phyloP scores from a whole-genome alignment of 306 rosid species.

The Heteromeles arbutifolia region DNA sequence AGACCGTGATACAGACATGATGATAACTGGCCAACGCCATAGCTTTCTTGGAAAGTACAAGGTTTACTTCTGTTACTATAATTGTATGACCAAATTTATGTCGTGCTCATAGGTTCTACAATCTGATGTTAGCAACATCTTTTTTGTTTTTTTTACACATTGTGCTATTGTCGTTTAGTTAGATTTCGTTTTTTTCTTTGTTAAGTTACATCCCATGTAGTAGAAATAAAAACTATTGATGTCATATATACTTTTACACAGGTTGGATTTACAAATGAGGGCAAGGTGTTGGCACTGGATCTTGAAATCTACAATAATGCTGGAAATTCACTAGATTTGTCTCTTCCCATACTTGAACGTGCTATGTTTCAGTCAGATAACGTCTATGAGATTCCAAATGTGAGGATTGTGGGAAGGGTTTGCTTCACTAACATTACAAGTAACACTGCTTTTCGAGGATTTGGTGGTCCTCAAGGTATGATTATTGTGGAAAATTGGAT shows the following conservation, averaged over 20 bases:
- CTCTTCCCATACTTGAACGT: conserved; percentile 85
- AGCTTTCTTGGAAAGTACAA: conserved; percentile 94
- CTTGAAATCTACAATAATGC: conserved; percentile 82
- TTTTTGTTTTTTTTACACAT: not conserved
- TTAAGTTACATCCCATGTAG: conserved; percentile 5
- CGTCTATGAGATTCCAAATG: conserved; percentile 91
- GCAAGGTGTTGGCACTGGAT: conserved; percentile 81
- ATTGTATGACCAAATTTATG: not conserved
- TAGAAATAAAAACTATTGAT: conserved; percentile 12
- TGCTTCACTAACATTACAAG: conserved; percentile 87
- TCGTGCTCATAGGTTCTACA: not conserved
- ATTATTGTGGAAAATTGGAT: conserved; percentile 91
- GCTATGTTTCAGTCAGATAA: conserved; percentile 94
- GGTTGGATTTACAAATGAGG: conserved; percentile 95
- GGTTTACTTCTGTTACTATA: conserved; percentile 33
- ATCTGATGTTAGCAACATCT: not conserved
- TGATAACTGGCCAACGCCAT: conserved; percentile 89
- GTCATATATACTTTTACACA: conserved; percentile 21
- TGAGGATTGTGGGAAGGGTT: conserved; percentile 71
- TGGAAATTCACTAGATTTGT: conserved; percentile 86
- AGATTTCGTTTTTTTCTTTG: not conserved
- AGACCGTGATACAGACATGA: conserved; percentile 91
- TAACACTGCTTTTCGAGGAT: conserved; percentile 95
- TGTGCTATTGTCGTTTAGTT: not conserved
- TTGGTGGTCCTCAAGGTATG: conserved; percentile 99